Conservation (phyloP, 768 basidiomycete genomes). For the Pleurotus eryngii region DNA sequence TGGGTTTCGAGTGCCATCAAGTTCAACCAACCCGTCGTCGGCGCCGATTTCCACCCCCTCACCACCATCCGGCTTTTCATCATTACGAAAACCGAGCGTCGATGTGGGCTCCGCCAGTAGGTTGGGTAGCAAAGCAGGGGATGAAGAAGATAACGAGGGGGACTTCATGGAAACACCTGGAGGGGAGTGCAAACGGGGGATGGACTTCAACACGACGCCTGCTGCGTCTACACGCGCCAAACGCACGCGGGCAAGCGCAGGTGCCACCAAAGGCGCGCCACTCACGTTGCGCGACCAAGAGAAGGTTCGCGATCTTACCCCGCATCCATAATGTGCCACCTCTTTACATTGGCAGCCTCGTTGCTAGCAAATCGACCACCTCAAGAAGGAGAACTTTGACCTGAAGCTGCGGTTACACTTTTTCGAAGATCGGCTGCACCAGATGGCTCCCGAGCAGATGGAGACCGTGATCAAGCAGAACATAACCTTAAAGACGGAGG, state of each 20-base stretch:
- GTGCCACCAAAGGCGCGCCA: conserved; percentile 39
- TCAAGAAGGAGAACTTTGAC: conserved; percentile 97
- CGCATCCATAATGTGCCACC: background rate
- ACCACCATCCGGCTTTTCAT: background rate
- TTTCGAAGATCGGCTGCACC: conserved; percentile 86
- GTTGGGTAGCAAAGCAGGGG: background rate
- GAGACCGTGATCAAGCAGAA: conserved; percentile 91
- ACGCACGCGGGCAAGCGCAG: conserved; percentile 34
- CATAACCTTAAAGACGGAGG: conserved; percentile 89
- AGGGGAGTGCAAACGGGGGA: conserved; percentile 1
- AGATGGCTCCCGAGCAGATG: conserved; percentile 89
- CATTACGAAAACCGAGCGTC: conserved; percentile 1
- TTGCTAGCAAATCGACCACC: conserved; percentile 83
- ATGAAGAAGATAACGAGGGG: background rate
- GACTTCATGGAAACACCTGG: conserved; percentile 10
- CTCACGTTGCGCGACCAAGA: conserved; percentile 95
- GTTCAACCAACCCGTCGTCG: conserved; percentile 5
- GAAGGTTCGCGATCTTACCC: conserved; percentile 55
- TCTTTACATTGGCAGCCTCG: conserved; percentile 4
- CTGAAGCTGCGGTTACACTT: conserved; percentile 96
- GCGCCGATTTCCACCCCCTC: conserved; percentile 7
- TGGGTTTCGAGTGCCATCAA: background rate
- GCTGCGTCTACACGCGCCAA: conserved; percentile 46
- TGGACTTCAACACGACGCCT: conserved; percentile 29
- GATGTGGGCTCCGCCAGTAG: background rate